phyloP scores from a whole-genome alignment of 2,329 filamentous ascomycete genomes.

The Teratosphaeria pseudoeucalypti region DNA sequence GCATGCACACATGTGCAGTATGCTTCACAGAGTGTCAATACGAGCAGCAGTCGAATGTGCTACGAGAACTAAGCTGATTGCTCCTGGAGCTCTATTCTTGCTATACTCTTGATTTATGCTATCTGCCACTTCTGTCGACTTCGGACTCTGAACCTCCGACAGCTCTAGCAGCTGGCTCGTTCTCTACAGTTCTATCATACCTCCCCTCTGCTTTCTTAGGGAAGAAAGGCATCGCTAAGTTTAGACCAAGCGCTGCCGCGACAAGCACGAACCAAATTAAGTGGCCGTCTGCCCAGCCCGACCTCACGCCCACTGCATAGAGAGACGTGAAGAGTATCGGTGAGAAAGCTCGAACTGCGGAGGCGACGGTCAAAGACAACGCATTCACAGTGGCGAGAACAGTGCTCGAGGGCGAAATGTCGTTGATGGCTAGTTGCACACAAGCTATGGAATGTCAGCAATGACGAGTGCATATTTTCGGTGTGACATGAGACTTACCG shows the following conservation, averaged over 20 bases:
- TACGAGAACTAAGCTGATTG: not conserved
- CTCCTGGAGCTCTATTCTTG: not conserved
- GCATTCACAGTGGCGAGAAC: slow-evolving; percentile 64
- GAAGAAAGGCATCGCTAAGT: slow-evolving; percentile 26
- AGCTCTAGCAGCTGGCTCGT: not conserved
- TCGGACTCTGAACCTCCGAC: not conserved
- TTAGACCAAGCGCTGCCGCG: slow-evolving; percentile 26
- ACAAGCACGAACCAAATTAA: slow-evolving; percentile 53
- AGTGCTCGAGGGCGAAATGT: slow-evolving; percentile 54
- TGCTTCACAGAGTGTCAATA: too few species aligned
- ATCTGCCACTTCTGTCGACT: not conserved
- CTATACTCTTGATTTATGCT: not conserved
- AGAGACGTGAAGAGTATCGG: slow-evolving; percentile 57
- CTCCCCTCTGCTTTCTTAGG: slow-evolving; percentile 14
- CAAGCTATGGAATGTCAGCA: slow-evolving; percentile 32
- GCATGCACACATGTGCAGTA: too few species aligned
- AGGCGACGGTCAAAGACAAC: slow-evolving; percentile 50
- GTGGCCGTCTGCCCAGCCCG: slow-evolving; percentile 54
- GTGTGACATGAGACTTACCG: slow-evolving; percentile 29
- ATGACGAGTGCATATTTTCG: not conserved
- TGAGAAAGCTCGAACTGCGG: slow-evolving; percentile 53
- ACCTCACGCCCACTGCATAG: slow-evolving; percentile 56
- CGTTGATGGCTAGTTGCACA: slow-evolving; percentile 64
- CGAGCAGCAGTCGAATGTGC: too few species aligned
- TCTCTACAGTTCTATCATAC: not conserved